These are phyloP conservation scores for Pythium folliculosum DNA, from an alignment of 352 stramenopile species.

Conservation along the genomic window DNA sequence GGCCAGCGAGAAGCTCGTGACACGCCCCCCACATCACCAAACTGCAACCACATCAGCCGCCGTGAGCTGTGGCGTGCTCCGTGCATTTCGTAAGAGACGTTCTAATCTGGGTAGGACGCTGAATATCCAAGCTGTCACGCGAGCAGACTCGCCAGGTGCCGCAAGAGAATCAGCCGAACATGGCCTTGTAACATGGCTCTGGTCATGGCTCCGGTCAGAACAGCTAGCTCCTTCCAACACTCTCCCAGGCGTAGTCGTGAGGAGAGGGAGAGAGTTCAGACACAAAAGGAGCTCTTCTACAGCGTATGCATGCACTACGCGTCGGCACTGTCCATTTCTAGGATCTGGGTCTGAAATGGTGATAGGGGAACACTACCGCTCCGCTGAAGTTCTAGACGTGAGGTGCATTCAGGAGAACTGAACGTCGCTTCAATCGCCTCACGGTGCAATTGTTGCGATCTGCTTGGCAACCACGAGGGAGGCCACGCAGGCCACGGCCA, in stretches of 20 bases:
- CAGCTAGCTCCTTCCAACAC: too few species aligned
- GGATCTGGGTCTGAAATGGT: background rate
- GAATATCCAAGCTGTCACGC: too few species aligned
- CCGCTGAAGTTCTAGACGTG: background rate
- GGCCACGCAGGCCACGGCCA: background rate
- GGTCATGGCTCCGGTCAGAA: too few species aligned
- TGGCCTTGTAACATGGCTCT: too few species aligned
- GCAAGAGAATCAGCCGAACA: too few species aligned
- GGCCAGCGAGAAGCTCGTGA: background rate
- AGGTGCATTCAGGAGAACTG: background rate
- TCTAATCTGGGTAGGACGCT: background rate
- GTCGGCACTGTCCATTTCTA: slow-evolving; percentile 8
- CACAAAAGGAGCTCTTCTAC: background rate
- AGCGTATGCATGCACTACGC: background rate
- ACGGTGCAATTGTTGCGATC: too few species aligned
- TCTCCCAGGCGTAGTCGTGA: too few species aligned
- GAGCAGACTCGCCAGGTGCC: too few species aligned
- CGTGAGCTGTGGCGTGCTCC: too few species aligned
- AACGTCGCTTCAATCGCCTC: background rate
- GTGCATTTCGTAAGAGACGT: background rate
- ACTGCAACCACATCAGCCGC: slow-evolving; percentile 9
- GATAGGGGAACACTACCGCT: too few species aligned
- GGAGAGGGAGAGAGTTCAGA: too few species aligned
- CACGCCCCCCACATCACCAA: background rate
- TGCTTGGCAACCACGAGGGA: too few species aligned